phyloP scores from a whole-genome alignment of 192 early-diverging fungal species.

The Dissophora globulifera region DNA sequence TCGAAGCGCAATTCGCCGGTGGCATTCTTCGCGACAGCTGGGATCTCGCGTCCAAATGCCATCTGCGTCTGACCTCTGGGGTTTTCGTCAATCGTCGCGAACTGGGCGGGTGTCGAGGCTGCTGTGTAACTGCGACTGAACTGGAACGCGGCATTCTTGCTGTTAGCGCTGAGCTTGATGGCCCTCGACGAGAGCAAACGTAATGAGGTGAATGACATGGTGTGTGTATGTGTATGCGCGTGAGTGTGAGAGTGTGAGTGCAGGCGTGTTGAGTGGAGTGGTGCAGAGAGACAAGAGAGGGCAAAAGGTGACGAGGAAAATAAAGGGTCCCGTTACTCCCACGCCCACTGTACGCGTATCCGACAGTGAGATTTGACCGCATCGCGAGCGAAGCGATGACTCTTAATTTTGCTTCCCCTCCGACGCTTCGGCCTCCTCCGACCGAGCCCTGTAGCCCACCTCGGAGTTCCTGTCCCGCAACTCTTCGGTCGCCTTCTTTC shows the following conservation, averaged over 20 bases:
- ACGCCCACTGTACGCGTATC: no score
- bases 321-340: no score
- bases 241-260: no score
- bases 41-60: conserved; percentile 45
- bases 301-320: no score
- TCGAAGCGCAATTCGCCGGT: conserved; percentile 65
- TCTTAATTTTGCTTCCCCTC: no score
- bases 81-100: conserved; percentile 58
- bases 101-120: conserved; percentile 50
- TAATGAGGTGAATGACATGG: conserved; percentile 48
- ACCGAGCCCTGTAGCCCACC: no score
- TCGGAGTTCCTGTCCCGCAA: no score
- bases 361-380: no score
- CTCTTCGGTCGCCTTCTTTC: no score
- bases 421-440: no score
- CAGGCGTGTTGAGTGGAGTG: not conserved
- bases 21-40: conserved; percentile 61
- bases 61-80: conserved; percentile 43
- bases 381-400: no score
- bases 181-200: conserved; percentile 46
- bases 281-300: not conserved
- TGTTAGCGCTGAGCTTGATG: conserved; percentile 40
- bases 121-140: conserved; percentile 55
- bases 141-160: conserved; percentile 44
- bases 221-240: conserved; percentile 1